phyloP scores from a whole-genome alignment of 2,329 filamentous ascomycete genomes.

The Phoma sp. region DNA sequence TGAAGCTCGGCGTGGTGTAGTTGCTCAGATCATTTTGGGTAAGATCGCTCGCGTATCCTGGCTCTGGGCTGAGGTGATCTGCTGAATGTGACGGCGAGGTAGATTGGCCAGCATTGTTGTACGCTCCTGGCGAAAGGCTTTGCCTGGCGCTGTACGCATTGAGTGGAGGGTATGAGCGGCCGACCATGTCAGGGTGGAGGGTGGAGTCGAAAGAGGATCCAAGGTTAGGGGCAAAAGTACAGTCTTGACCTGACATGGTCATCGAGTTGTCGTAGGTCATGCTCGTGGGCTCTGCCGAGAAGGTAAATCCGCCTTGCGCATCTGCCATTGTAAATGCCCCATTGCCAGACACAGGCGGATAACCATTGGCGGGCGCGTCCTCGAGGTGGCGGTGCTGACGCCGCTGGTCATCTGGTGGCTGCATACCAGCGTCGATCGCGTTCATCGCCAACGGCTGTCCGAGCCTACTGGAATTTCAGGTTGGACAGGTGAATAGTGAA shows the following conservation, averaged over 20 bases:
- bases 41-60: constrained; percentile 42
- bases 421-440: constrained; percentile 40
- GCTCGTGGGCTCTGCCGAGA: constrained; percentile 43
- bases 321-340: constrained; percentile 38
- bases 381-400: constrained; percentile 44
- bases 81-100: constrained; percentile 48
- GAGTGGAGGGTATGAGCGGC: constrained; percentile 38
- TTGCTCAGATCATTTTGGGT: constrained; percentile 40
- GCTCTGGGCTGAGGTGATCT: constrained; percentile 47
- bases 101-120: constrained; percentile 38
- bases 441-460: constrained; percentile 30
- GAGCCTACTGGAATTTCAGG: constrained; percentile 25
- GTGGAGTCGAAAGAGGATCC: constrained; percentile 46
- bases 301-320: constrained; percentile 43
- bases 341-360: constrained; percentile 25
- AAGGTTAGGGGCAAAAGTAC: constrained; percentile 40
- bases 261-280: constrained; percentile 42
- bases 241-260: constrained; percentile 33
- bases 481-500: constrained; percentile 18
- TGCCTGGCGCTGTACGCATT: constrained; percentile 34
- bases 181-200: constrained; percentile 40
- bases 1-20: constrained; percentile 43
- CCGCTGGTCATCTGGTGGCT: constrained; percentile 42
- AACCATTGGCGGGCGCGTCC: constrained; percentile 37
- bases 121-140: constrained; percentile 37